Evolutionary conservation across 768 basidiomycete species (phyloP).

Genomic region (Tulasnella sp.): DNA sequence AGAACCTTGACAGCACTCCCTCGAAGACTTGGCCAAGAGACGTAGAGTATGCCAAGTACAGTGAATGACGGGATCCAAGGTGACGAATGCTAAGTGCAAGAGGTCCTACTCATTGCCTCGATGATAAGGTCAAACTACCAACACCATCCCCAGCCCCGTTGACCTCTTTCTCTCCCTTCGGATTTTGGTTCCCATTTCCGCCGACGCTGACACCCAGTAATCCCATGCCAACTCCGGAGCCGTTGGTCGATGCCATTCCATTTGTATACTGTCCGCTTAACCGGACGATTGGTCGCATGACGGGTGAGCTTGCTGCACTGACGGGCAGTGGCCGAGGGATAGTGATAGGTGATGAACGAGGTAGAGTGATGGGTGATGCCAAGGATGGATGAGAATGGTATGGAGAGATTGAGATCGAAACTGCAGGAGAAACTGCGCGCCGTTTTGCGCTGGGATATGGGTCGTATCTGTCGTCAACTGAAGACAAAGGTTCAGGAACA

Average conservation of each 20-base stretch:
- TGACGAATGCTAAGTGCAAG: background rate
- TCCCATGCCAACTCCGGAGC: constrained; percentile 23
- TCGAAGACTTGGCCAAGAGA: background rate
- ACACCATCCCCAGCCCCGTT: constrained; percentile 27
- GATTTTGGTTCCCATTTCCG: constrained; percentile 2
- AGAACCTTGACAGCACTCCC: background rate
- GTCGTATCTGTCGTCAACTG: constrained; percentile 30
- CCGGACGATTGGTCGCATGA: constrained; percentile 26
- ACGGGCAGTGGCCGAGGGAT: constrained; percentile 18
- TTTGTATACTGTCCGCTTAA: constrained; percentile 4
- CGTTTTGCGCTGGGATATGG: constrained; percentile 30
- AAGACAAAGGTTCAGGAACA: background rate
- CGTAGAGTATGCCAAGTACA: background rate
- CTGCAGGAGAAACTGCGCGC: constrained; percentile 31
- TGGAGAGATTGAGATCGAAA: constrained; percentile 27
- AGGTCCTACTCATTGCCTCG: background rate
- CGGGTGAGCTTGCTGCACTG: constrained; percentile 30
- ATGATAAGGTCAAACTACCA: constrained; percentile 21
- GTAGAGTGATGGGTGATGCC: constrained; percentile 21
- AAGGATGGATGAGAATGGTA: constrained; percentile 19
- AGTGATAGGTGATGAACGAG: constrained; percentile 21
- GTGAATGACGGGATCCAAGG: background rate
- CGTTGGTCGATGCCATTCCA: background rate
- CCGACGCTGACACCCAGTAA: constrained; percentile 19
- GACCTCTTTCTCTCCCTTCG: constrained; percentile 25